Conservation (phyloP, 345 rosid species). For the Turritis glabra region DNA sequence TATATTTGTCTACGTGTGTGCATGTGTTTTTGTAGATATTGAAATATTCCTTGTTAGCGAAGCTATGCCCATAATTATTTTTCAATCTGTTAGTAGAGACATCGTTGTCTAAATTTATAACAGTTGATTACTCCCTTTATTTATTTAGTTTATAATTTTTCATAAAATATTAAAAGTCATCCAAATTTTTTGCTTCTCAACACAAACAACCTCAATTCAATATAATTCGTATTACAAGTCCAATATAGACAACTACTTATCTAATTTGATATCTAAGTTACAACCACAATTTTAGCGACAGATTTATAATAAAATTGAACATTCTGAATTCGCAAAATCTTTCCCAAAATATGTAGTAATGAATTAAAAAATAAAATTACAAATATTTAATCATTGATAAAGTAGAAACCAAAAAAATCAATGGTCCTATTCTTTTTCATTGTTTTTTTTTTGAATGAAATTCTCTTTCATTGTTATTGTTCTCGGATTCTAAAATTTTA, state of each 20-base stretch:
- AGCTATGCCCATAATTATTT: conserved; percentile 7
- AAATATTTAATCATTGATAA: not conserved
- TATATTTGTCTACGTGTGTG: conserved; percentile 14
- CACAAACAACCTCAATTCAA: conserved; percentile 23
- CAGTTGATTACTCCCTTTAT: conserved; percentile 16
- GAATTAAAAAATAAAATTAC: not conserved
- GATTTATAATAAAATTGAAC: not conserved
- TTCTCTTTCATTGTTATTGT: not conserved
- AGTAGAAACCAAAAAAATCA: not conserved
- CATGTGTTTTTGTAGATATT: conserved; percentile 20
- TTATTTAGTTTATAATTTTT: not conserved
- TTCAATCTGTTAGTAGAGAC: conserved; percentile 40
- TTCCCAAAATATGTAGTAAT: not conserved
- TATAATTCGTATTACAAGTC: conserved; percentile 2
- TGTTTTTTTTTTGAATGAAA: too few relatives aligned
- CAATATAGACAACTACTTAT: conserved; percentile 7
- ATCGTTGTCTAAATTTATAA: conserved; percentile 19
- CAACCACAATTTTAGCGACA: conserved; percentile 31
- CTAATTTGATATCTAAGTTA: conserved; percentile 21
- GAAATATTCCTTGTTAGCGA: not conserved
- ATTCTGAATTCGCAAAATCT: not conserved
- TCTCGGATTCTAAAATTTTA: not conserved
- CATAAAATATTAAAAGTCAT: conserved; percentile 13
- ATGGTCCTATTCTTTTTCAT: not conserved
- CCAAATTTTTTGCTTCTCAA: conserved; percentile 26